These are phyloP conservation scores for Coemansia sp. DNA, from an alignment of 371 early-diverging fungal species.

Conservation along the genomic window DNA sequence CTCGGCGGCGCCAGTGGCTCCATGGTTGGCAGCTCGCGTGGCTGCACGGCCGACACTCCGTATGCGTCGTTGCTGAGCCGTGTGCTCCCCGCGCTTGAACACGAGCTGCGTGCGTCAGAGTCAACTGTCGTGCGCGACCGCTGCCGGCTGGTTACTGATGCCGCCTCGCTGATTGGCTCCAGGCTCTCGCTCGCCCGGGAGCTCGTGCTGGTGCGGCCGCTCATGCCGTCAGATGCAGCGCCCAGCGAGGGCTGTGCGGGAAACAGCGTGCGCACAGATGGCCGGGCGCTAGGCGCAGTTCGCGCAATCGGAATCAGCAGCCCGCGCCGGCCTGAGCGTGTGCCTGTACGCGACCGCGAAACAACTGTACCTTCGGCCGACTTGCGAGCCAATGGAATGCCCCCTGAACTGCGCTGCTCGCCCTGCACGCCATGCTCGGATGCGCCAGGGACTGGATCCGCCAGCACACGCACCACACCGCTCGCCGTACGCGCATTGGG, in stretches of 20 bases:
- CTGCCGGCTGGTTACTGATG: slow-evolving; percentile 39
- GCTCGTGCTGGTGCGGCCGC: slow-evolving; percentile 18
- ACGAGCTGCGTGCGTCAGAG: slow-evolving; percentile 18
- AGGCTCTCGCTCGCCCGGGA: slow-evolving; percentile 46
- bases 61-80: slow-evolving; percentile 26
- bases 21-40: neutral
- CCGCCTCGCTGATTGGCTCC: slow-evolving; percentile 44
- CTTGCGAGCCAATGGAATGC: slow-evolving; percentile 18
- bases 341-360: slow-evolving; percentile 14
- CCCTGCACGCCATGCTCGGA: neutral
- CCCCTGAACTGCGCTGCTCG: neutral
- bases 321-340: slow-evolving; percentile 28
- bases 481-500: slow-evolving; percentile 4
- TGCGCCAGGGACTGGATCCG: slow-evolving; percentile 5
- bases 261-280: slow-evolving; percentile 42
- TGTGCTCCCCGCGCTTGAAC: neutral
- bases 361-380: slow-evolving; percentile 20
- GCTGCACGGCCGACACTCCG: too few relatives aligned
- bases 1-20: neutral
- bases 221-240: neutral
- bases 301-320: slow-evolving; percentile 50
- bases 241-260: slow-evolving; percentile 1
- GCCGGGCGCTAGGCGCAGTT: slow-evolving; percentile 15
- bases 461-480: slow-evolving; percentile 20
- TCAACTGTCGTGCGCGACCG: slow-evolving; percentile 40